Evolutionary conservation across 1,284 basidiomycete species (phyloP), one percentile per base, ranked within the genome.

Genomic region (Ganoderma resinaceum): DNA sequence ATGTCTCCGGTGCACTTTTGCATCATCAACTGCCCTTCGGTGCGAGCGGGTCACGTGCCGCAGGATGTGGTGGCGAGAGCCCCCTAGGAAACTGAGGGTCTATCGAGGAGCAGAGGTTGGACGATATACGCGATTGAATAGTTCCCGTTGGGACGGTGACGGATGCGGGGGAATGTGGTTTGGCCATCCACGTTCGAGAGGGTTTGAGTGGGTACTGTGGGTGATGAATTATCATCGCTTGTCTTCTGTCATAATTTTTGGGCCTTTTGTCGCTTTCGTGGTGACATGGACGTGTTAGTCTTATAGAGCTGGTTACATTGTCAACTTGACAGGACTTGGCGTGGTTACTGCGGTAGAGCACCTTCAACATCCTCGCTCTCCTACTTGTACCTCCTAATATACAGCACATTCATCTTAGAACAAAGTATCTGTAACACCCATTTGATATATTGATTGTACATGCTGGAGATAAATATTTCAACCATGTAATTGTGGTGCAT

Each of bases 101-200:
- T 59, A 75, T 73, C 74, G 67, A 63, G 74, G 76, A 73, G 73
- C 70, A 75, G 68, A 70, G 59, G 69, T 58, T 62, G 67, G 65
- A 63, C 9, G 70, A 74, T 66, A 42, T 63, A 68, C 62, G 71
- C 53, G 66, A 72, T 64, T 68, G 73, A 60, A 64, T 72, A 33
- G 71, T 59, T 65, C 52, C 66, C 29, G 18, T 20, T 18, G 31
- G 70, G 70, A 64, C 72, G 75, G 73, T 69, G 70, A 58, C 49
- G 69, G 62, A 72, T 74, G 75, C 74, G 75, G 74, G 75, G 75
- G 75, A 72, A 72, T 62, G 69, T 65, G 66, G 66, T 60, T 62
- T 74, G 69, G 75, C 70, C 74, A 70, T 65, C 66, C 62, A 68
- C 66, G 66, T 71, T 74, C 69, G 74, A 73, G 70, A 76, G 70